These are phyloP conservation scores for Penicillium goetzii DNA, from an alignment of 495 filamentous ascomycete genomes.

Conservation along the genomic window DNA sequence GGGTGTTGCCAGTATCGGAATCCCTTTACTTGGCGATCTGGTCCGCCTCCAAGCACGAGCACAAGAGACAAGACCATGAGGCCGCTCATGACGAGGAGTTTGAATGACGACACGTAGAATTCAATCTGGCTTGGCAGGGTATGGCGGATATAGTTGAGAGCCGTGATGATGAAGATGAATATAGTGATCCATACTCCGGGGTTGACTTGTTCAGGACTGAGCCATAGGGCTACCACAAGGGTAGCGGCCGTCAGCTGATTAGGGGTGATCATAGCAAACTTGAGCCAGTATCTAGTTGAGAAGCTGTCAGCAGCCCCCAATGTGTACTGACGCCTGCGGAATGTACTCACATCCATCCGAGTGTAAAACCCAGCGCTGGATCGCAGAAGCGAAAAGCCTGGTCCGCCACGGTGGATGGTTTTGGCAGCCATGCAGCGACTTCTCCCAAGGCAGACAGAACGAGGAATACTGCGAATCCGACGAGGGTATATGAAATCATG, in stretches of 20 bases:
- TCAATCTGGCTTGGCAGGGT: conserved; percentile 54
- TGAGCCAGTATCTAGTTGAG: conserved; percentile 50
- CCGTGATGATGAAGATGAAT: conserved; percentile 64
- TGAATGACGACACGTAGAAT: conserved; percentile 60
- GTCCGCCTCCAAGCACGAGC: conserved; percentile 69
- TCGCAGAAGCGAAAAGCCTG: conserved; percentile 65
- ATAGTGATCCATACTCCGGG: conserved; percentile 74
- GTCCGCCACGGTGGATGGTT: conserved; percentile 60
- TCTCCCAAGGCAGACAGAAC: conserved; percentile 67
- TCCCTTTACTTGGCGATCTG: conserved; percentile 63
- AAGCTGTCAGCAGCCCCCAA: not conserved
- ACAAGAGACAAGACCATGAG: conserved; percentile 70
- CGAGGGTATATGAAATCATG: conserved; percentile 66
- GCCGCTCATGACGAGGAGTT: conserved; percentile 69
- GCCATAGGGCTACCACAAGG: conserved; percentile 74
- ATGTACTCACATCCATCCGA: conserved; percentile 54
- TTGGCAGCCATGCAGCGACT: conserved; percentile 64
- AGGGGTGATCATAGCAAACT: conserved; percentile 76
- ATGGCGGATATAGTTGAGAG: conserved; percentile 62
- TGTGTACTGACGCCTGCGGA: not conserved
- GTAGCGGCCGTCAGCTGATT: conserved; percentile 79
- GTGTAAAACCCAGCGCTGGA: conserved; percentile 64
- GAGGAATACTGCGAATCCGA: conserved; percentile 63
- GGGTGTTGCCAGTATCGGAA: conserved; percentile 71
- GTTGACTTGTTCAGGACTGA: conserved; percentile 59